phyloP scores from a whole-genome alignment of 345 rosid species.

The Camelina neglecta region DNA sequence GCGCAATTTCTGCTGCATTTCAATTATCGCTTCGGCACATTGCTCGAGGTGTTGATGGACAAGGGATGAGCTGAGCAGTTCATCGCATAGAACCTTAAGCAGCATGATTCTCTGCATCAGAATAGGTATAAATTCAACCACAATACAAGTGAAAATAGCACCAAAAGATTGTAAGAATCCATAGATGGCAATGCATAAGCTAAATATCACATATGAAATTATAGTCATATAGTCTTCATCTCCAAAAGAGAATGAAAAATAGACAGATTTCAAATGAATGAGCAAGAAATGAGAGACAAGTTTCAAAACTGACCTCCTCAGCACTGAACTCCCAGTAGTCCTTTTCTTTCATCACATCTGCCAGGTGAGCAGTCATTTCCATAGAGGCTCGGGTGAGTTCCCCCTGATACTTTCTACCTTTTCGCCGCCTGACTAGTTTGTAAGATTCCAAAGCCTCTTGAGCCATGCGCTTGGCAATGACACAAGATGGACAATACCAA shows the following conservation, averaged over 20 bases:
- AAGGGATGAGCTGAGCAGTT: constrained; percentile 77
- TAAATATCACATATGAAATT: constrained; percentile 25
- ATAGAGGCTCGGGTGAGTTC: constrained; percentile 69
- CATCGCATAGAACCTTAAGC: constrained; percentile 88
- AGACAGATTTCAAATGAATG: constrained; percentile 6
- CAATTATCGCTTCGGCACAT: constrained; percentile 70
- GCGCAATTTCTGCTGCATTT: constrained; percentile 89
- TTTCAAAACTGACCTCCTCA: constrained; percentile 71
- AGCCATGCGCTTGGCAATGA: constrained; percentile 53
- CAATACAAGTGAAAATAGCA: constrained; percentile 19
- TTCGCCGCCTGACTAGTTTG: constrained; percentile 50
- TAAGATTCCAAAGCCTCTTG: constrained; percentile 56
- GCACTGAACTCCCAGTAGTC: constrained; percentile 82
- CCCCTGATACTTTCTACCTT: constrained; percentile 69
- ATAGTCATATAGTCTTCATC: constrained; percentile 4
- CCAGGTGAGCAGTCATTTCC: constrained; percentile 64
- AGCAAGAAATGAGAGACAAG: constrained; percentile 15
- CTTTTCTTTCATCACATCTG: constrained; percentile 71
- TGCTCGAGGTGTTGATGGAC: constrained; percentile 95
- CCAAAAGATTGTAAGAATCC: constrained; percentile 6
- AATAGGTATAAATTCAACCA: constrained; percentile 29
- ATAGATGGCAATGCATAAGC: constrained; percentile 23
- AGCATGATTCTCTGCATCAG: constrained; percentile 79
- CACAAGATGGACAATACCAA: constrained; percentile 99
- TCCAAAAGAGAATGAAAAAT: constrained; percentile 17